These are phyloP conservation scores for Zygnema circumcarinatum DNA, from an alignment of 139 green algal species.

Conservation along the genomic window DNA sequence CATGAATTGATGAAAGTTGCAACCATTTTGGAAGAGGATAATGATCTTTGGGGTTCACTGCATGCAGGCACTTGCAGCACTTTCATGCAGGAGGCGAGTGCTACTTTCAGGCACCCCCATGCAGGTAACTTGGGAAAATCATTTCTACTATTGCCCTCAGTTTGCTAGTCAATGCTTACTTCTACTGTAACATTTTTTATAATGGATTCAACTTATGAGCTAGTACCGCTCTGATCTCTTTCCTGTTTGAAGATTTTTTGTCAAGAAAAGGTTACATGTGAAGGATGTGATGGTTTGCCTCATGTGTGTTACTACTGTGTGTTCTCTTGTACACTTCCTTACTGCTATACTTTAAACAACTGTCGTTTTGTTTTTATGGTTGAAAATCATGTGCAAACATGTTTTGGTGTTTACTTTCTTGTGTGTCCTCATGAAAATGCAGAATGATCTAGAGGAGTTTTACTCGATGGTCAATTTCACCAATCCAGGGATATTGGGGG, in stretches of 20 bases:
- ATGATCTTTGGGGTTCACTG: too few species aligned
- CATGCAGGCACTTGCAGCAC: constrained; percentile 73
- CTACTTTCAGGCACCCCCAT: constrained; percentile 87
- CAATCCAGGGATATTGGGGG: constrained; percentile 93
- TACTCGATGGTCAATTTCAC: constrained; percentile 97
- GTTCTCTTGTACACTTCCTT: constrained; percentile 1
- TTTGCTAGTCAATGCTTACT: not conserved
- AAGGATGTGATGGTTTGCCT: too few species aligned
- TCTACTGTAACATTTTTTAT: not conserved
- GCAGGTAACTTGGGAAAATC: constrained; percentile 56
- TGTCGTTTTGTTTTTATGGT: not conserved
- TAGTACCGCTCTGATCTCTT: not conserved
- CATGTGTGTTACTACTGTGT: not conserved
- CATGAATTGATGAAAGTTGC: too few species aligned
- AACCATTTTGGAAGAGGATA: too few species aligned
- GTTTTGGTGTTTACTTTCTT: not conserved
- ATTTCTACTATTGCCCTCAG: too few species aligned
- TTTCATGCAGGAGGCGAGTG: constrained; percentile 88
- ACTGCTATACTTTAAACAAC: not conserved
- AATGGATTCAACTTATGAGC: not conserved
- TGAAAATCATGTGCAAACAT: not conserved
- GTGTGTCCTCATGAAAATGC: constrained; percentile 65
- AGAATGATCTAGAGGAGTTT: constrained; percentile 95
- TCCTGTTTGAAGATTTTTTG: too few species aligned
- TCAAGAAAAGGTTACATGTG: too few species aligned